A percentile compares a stretch with the other conserved stretches of the same genome.
phyloP scores from a whole-genome alignment of 2,329 filamentous ascomycete species.

The Chaetomium olivaceum region DNA sequence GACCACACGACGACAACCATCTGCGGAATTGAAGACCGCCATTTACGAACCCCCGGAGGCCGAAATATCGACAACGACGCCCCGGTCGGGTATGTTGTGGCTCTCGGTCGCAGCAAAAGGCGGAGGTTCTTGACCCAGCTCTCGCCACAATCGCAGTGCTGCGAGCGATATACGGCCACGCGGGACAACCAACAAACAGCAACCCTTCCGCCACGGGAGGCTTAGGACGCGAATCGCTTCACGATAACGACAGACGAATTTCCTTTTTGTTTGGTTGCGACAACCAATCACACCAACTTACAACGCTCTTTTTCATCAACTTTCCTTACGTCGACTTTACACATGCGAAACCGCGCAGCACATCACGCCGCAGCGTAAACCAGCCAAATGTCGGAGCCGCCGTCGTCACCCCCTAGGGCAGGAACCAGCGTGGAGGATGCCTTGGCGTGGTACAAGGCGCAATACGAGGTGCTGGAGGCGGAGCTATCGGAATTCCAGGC shows the following conservation, averaged over 20 bases:
- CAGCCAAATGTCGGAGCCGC: conserved; percentile 56
- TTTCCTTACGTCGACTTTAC: conserved; percentile 12
- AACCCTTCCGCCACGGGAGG: background rate
- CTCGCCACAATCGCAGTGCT: conserved; percentile 14
- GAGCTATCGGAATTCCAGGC: conserved; percentile 93
- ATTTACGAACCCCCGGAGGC: background rate
- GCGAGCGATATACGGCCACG: conserved; percentile 9
- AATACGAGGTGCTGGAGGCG: conserved; percentile 88
- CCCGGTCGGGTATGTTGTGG: conserved; percentile 17
- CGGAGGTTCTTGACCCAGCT: conserved; percentile 22
- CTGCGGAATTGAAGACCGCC: conserved; percentile 15
- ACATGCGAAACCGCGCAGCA: conserved; percentile 28
- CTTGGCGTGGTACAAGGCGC: conserved; percentile 89
- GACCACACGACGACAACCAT: conserved; percentile 18
- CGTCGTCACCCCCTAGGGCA: conserved; percentile 62
- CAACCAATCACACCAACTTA: conserved; percentile 7
- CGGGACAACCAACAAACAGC: background rate
- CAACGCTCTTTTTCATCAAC: conserved; percentile 15
- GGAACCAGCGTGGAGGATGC: conserved; percentile 67
- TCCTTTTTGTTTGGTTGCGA: conserved; percentile 18
- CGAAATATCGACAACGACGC: conserved; percentile 12
- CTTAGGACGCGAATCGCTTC: background rate
- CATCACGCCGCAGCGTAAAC: conserved; percentile 23
- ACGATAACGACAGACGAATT: conserved; percentile 24
- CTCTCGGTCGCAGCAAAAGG: conserved; percentile 18